Conservation (phyloP, 345 rosid genomes). For the Fremontodendron californicum region DNA sequence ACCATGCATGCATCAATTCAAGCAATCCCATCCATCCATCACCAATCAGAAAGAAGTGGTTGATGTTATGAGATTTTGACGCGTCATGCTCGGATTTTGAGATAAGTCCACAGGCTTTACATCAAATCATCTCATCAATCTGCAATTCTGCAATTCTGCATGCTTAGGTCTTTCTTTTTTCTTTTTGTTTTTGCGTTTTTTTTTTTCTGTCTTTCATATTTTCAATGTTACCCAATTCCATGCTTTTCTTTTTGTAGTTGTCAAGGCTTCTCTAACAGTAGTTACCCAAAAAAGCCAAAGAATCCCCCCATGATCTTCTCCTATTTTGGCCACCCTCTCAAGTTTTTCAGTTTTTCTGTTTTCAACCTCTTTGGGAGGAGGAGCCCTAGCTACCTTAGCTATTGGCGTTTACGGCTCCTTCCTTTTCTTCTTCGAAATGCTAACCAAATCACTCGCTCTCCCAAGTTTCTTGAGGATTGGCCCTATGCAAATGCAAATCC, state of each 20-base stretch:
- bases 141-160: no score
- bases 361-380: not conserved
- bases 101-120: slow-evolving; percentile 29
- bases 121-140: slow-evolving; percentile 41
- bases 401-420: not conserved
- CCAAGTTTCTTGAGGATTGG: not conserved
- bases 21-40: slow-evolving; percentile 42
- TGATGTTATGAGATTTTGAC: slow-evolving; percentile 35
- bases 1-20: slow-evolving; percentile 44
- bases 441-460: not conserved
- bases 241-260: no score
- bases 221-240: slow-evolving; percentile 14
- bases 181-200: no score
- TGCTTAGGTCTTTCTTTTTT: not conserved
- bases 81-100: slow-evolving; percentile 51
- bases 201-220: not conserved
- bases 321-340: slow-evolving; percentile 11
- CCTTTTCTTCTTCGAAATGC: not conserved
- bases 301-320: slow-evolving; percentile 17
- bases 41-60: slow-evolving; percentile 15
- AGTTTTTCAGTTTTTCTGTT: not conserved
- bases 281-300: not conserved
- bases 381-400: no score
- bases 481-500: not conserved
- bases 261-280: slow-evolving; percentile 1